Evolutionary conservation across 2,329 filamentous ascomycete species (phyloP).

Genomic region (Fusarium udum): DNA sequence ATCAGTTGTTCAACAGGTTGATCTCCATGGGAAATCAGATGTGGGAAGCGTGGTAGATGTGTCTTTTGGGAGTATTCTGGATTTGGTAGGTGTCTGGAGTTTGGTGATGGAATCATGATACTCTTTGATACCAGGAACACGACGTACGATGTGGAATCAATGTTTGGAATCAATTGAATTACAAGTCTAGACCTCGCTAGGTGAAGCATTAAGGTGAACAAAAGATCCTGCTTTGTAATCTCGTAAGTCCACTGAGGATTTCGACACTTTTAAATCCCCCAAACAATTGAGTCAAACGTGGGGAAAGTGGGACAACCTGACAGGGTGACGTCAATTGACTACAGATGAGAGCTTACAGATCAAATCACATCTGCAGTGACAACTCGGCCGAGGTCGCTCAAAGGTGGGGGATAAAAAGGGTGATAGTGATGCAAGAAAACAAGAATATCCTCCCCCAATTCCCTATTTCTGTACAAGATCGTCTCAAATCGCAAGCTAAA

Average conservation of each 20-base stretch:
- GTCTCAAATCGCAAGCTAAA: conserved; percentile 3
- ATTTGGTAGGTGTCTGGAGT: conserved; percentile 5
- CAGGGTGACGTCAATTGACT: conserved; percentile 17
- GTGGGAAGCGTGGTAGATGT: conserved; percentile 76
- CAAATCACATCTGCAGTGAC: background rate
- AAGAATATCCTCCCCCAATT: background rate
- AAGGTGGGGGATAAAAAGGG: conserved; percentile 4
- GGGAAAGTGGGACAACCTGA: background rate
- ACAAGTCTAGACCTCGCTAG: background rate
- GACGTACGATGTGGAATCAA: conserved; percentile 20
- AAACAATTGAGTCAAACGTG: background rate
- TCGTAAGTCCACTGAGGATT: background rate
- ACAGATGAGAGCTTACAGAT: conserved; percentile 3
- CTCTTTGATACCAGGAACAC: conserved; percentile 6
- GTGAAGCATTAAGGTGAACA: background rate
- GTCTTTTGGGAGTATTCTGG: background rate
- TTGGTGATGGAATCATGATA: conserved; percentile 7
- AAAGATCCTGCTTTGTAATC: conserved; percentile 17
- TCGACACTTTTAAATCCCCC: background rate
- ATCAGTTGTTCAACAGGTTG: conserved; percentile 84
- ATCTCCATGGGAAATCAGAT: conserved; percentile 82
- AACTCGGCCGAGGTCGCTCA: background rate
- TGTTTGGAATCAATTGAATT: background rate
- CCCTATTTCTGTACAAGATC: background rate
- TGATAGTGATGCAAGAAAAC: conserved; percentile 1